Percentiles rank a stretch among this genome's conserved stretches.
phyloP scores from a whole-genome alignment of 352 stramenopile species.

The Phytophthora tubulina region DNA sequence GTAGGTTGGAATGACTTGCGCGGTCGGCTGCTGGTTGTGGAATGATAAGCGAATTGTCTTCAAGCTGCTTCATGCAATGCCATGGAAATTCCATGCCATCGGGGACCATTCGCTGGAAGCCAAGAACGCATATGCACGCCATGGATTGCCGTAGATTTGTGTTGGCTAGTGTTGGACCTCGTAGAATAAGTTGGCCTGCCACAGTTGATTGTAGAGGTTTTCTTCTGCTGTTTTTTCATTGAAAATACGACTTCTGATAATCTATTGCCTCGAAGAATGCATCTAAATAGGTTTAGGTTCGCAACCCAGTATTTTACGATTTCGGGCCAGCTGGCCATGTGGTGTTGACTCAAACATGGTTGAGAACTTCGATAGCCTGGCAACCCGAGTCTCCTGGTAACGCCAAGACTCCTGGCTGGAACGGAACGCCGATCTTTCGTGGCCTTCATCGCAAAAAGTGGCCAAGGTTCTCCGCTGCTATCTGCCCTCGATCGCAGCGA shows the following conservation, averaged over 20 bases:
- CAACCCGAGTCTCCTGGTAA: constrained; percentile 3
- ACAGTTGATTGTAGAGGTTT: neutral
- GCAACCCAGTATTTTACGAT: constrained; percentile 26
- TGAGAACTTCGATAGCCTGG: no score
- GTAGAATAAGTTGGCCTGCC: neutral
- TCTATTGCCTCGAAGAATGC: neutral
- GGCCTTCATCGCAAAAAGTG: constrained; percentile 23
- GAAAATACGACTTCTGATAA: neutral
- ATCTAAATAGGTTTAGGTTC: constrained; percentile 1
- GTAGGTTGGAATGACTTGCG: constrained; percentile 15
- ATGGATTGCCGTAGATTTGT: constrained; percentile 25
- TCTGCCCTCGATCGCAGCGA: neutral
- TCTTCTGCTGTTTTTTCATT: neutral
- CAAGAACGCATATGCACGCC: constrained; percentile 31
- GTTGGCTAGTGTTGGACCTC: constrained; percentile 9
- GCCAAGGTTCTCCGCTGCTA: constrained; percentile 17
- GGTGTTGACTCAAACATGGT: neutral
- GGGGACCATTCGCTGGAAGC: constrained; percentile 31
- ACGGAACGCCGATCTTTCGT: constrained; percentile 23
- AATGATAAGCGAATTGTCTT: constrained; percentile 22
- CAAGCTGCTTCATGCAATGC: constrained; percentile 11
- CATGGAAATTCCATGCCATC: neutral
- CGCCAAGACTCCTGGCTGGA: constrained; percentile 16
- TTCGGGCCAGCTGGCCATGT: constrained; percentile 30
- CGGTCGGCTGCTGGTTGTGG: constrained; percentile 12